Conservation (phyloP, 495 filamentous ascomycete genomes). For the Podospora didyma region DNA sequence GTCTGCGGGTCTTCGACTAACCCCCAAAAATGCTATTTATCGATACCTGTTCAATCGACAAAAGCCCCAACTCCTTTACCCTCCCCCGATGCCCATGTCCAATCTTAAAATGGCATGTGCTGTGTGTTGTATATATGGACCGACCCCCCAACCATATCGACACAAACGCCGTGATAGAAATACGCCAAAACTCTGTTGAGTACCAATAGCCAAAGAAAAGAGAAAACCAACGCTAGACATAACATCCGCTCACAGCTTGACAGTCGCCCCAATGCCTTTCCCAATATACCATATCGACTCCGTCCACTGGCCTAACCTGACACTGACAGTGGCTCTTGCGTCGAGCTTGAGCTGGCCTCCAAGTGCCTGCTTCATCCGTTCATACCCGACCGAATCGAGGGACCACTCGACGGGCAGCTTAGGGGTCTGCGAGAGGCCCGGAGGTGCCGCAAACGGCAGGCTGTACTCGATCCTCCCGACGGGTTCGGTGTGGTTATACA, state of each 20-base stretch:
- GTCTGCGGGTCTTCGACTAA: no score
- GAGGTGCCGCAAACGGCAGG: slow-evolving; percentile 70
- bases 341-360: slow-evolving; percentile 75
- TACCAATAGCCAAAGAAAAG: no score
- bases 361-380: slow-evolving; percentile 75
- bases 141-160: no score
- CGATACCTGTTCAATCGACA: no score
- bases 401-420: slow-evolving; percentile 77
- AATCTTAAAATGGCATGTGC: no score
- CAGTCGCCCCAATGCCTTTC: slow-evolving; percentile 68
- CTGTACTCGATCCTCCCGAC: slow-evolving; percentile 74
- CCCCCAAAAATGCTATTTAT: no score
- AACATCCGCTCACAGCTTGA: slow-evolving; percentile 55
- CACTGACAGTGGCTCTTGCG: slow-evolving; percentile 66
- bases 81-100: no score
- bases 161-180: no score
- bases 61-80: no score
- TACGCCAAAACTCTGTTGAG: no score
- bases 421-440: slow-evolving; percentile 66
- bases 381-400: slow-evolving; percentile 74
- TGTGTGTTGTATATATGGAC: no score
- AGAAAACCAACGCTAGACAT: no score
- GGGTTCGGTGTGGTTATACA: slow-evolving; percentile 73
- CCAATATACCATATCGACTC: slow-evolving; percentile 67
- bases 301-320: slow-evolving; percentile 68